Percentiles rank a stretch among this genome's conserved stretches.
These are phyloP conservation scores for Solanum hybrid DNA, from an alignment of 305 asterid species.

Conservation along the genomic window DNA sequence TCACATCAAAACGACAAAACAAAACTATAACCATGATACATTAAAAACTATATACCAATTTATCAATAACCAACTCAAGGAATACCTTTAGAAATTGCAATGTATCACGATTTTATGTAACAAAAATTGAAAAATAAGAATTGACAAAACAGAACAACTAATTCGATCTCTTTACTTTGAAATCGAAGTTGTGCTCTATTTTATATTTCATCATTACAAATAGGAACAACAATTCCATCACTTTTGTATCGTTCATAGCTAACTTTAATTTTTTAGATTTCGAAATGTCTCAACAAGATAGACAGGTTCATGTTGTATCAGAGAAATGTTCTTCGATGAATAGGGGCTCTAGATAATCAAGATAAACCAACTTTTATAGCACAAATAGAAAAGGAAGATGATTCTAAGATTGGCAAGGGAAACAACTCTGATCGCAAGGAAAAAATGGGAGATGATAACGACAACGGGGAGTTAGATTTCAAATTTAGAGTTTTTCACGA, in stretches of 20 bases:
- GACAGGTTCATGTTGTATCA: not conserved
- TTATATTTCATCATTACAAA: not conserved
- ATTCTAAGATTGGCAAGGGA: not conserved
- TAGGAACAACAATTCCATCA: not conserved
- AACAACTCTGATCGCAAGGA: not conserved
- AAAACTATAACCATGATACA: not conserved
- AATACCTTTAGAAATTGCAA: not conserved
- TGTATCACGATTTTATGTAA: not conserved
- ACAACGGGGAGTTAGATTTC: not conserved
- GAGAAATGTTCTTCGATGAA: not conserved
- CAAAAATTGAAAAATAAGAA: not conserved
- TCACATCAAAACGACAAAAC: not conserved
- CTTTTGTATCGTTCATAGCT: not conserved
- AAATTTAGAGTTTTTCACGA: not conserved
- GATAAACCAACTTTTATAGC: not conserved
- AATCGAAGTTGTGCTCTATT: not conserved
- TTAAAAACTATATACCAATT: not conserved
- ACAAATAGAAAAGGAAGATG: not conserved
- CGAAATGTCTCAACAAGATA: not conserved
- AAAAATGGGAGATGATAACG: not conserved
- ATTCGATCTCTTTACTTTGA: not conserved
- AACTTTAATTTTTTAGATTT: too few species aligned
- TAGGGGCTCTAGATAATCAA: not conserved
- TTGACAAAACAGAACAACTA: not conserved
- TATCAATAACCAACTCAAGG: not conserved